Conservation (phyloP, 495 filamentous ascomycete genomes). For the Penicillium coffeae region DNA sequence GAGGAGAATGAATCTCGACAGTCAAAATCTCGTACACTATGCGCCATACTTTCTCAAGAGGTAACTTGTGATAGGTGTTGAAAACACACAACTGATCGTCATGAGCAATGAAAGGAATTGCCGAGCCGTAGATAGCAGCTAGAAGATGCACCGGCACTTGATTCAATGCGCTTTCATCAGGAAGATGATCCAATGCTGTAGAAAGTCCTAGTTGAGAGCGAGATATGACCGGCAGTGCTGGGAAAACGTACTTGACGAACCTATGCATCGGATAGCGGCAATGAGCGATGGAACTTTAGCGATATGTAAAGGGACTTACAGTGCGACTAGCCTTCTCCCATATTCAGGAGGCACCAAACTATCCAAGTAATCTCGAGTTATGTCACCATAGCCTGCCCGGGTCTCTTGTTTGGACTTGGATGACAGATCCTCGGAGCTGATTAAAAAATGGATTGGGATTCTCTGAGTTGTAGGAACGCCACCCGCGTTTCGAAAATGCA, state of each 20-base stretch:
- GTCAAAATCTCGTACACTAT: constrained; percentile 29
- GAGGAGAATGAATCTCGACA: constrained; percentile 35
- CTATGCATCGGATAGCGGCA: constrained; percentile 1
- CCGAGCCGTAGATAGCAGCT: constrained; percentile 35
- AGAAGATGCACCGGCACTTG: constrained; percentile 29
- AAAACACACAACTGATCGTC: constrained; percentile 32
- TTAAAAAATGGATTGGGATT: constrained; percentile 36
- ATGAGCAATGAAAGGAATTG: constrained; percentile 29
- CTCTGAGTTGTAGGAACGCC: constrained; percentile 31
- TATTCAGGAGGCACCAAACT: constrained; percentile 25
- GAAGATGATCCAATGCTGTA: constrained; percentile 12
- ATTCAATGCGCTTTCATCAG: constrained; percentile 15
- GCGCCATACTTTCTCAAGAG: constrained; percentile 28
- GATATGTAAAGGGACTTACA: constrained; percentile 18
- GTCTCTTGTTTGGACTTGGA: constrained; percentile 22
- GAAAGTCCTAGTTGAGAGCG: constrained; percentile 25
- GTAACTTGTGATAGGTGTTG: constrained; percentile 26
- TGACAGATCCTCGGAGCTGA: constrained; percentile 26
- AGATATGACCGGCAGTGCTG: constrained; percentile 30
- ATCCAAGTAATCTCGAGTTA: constrained; percentile 25
- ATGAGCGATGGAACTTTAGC: too few species aligned
- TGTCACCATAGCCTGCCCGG: constrained; percentile 12
- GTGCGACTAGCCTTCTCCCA: constrained; percentile 23
- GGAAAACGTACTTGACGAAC: constrained; percentile 31
- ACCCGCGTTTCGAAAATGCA: constrained; percentile 36